Percentiles rank a stretch among this genome's conserved stretches.
phyloP scores from a whole-genome alignment of 257 asterid genomes.

The Lithospermum erythrorhizon region DNA sequence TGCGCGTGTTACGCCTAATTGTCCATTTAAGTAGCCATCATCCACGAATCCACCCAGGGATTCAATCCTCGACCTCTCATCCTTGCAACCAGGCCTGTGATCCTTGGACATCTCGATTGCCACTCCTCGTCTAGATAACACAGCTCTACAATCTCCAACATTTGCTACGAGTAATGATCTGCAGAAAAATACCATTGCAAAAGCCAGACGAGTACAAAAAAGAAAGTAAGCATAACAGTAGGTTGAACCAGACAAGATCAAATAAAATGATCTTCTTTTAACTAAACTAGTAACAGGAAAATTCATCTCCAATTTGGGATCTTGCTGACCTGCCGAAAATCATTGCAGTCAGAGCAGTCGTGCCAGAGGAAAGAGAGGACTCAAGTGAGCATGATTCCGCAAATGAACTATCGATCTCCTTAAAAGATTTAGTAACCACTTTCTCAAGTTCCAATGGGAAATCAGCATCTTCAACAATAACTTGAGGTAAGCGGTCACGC shows the following conservation, averaged over 20 bases:
- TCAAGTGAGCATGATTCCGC: conserved; percentile 62
- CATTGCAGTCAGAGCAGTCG: conserved; percentile 89
- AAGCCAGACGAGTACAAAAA: neutral
- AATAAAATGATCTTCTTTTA: no score
- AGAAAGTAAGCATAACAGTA: no score
- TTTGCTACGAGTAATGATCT: conserved; percentile 90
- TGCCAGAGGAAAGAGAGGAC: conserved; percentile 70
- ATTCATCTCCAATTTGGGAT: neutral
- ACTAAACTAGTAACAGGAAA: neutral
- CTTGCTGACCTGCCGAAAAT: conserved; percentile 60
- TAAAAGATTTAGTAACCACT: conserved; percentile 65
- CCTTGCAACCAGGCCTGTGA: conserved; percentile 58
- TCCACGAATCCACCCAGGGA: conserved; percentile 71
- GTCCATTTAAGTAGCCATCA: conserved; percentile 68
- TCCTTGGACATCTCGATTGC: conserved; percentile 85
- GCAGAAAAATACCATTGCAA: conserved; percentile 7
- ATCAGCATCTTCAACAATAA: conserved; percentile 72
- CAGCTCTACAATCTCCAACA: conserved; percentile 93
- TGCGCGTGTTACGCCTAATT: conserved; percentile 73
- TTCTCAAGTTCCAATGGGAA: conserved; percentile 80
- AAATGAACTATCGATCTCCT: conserved; percentile 63
- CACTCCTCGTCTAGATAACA: conserved; percentile 59
- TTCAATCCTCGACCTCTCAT: conserved; percentile 57
- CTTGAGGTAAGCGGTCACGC: conserved; percentile 73
- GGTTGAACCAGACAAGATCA: no score